phyloP scores from a whole-genome alignment of 2,329 filamentous ascomycete species.

The Epichloe sibirici region DNA sequence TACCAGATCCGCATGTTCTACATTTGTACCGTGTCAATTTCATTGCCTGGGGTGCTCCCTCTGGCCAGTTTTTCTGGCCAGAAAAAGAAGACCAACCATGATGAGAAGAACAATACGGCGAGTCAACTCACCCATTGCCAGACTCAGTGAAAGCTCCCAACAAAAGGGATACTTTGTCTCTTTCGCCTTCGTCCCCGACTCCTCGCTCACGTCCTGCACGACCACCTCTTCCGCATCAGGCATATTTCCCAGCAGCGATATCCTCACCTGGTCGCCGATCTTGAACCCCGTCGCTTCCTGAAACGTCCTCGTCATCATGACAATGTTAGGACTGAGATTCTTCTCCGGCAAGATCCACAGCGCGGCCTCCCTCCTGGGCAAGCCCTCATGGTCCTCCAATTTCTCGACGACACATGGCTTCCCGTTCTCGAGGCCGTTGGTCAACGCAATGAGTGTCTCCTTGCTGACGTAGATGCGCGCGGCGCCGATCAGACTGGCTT shows the following conservation, averaged over 20 bases:
- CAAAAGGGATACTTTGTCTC: constrained; percentile 15
- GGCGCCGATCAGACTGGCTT: constrained; percentile 29
- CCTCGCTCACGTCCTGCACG: constrained; percentile 44
- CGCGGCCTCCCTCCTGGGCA: constrained; percentile 30
- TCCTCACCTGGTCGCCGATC: constrained; percentile 50
- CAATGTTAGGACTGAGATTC: constrained; percentile 53
- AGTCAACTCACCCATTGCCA: constrained; percentile 19
- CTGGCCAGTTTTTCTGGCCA: not conserved
- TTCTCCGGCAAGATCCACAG: constrained; percentile 41
- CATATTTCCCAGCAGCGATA: constrained; percentile 46
- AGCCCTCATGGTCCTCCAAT: constrained; percentile 11
- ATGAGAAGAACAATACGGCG: too few species aligned
- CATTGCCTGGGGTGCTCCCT: too few species aligned
- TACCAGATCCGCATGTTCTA: constrained; percentile 54
- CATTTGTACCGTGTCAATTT: not conserved
- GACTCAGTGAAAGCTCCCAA: constrained; percentile 26
- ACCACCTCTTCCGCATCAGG: constrained; percentile 45
- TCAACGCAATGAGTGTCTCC: constrained; percentile 32
- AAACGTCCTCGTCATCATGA: constrained; percentile 62
- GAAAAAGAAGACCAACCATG: not conserved
- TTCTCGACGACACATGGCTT: constrained; percentile 29
- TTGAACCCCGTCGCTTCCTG: constrained; percentile 62
- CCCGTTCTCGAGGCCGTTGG: constrained; percentile 29
- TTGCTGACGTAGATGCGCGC: constrained; percentile 36
- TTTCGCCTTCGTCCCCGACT: constrained; percentile 20